These are phyloP conservation scores for Sambucus nigra DNA, from an alignment of 129 eudicot genomes.

Conservation along the genomic window DNA sequence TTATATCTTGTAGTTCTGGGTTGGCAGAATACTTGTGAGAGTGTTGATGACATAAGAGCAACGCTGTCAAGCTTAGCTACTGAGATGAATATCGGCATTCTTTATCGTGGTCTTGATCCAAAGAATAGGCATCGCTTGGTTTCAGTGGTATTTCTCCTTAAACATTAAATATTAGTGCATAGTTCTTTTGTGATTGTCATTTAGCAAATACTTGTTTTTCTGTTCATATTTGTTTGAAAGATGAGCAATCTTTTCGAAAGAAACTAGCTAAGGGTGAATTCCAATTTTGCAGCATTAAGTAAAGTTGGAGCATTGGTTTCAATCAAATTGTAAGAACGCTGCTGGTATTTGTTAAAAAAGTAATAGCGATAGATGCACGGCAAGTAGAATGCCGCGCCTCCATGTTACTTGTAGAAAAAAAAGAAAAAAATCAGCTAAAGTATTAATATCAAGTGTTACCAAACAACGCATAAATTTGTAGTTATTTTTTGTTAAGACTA, in stretches of 20 bases:
- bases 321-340: not conserved
- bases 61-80: conserved; percentile 69
- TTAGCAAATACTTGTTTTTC: not conserved
- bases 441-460: too few relatives aligned
- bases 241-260: not conserved
- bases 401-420: too few relatives aligned
- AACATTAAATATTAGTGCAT: not conserved
- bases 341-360: not conserved
- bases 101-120: conserved; percentile 88
- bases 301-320: not conserved
- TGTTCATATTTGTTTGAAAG: not conserved
- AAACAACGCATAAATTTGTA: too few relatives aligned
- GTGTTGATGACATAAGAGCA: conserved; percentile 70
- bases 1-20: conserved; percentile 62
- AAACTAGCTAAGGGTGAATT: not conserved
- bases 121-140: conserved; percentile 47
- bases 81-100: conserved; percentile 63
- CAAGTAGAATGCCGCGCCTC: not conserved
- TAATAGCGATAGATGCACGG: too few relatives aligned
- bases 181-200: not conserved
- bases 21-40: conserved; percentile 90
- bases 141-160: conserved; percentile 67
- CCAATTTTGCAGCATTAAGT: not conserved
- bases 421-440: too few relatives aligned
- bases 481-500: too few relatives aligned